Evolutionary conservation across 1,139 yeast species (phyloP), one percentile per base, ranked within the genome.

Genomic region (Wickerhamomyces sp.): DNA sequence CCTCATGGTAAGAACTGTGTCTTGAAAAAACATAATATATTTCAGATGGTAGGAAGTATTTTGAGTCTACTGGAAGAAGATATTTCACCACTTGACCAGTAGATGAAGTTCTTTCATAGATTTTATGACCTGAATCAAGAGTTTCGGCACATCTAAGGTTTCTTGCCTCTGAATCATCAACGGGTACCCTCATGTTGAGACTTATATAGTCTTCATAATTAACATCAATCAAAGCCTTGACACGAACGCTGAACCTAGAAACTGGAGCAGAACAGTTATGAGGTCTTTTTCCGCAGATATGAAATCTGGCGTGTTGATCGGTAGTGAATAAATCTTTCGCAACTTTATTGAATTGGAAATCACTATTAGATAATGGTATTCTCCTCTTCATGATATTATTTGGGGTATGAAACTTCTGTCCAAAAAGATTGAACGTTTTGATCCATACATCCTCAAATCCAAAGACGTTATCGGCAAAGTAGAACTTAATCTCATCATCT

Each of bases 381-480:
- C 30, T 27, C 34, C 71, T 54, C 10, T 56, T 40, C 34, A 46
- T 48, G 8, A 64, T 52, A 26, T 63, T 63, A 1, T 49, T 42
- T 34, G 63, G 69, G n/a, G 69, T 55, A 45, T 66, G 73, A 3
- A 78, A 50, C 27, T 56, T 58, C 0, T 70, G 69, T 4, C 59
- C 53, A 33, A 72, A 64, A 7, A 60, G 50, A 1, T 62, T 56
- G 1, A 69, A 65, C 1, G 78, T 57, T 10, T 67, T 68, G 2
- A 70, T 61, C 77, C 83, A 76, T 0, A 72, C 73, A 49, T 77
- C 80, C 54, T 81, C 87, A 49, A 78, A 79, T 1, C 87, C 86
- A 2, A 73, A 59, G 0, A 71, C 69, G 7, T 64, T 58, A 46
- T 76, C 79, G 7, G 59, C 53, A 45, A 78, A 72, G 41, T 57